Percentiles rank a stretch among this genome's conserved stretches.
Evolutionary conservation across 257 asterid genomes (phyloP).

Genomic region (Jasminum sambac): DNA sequence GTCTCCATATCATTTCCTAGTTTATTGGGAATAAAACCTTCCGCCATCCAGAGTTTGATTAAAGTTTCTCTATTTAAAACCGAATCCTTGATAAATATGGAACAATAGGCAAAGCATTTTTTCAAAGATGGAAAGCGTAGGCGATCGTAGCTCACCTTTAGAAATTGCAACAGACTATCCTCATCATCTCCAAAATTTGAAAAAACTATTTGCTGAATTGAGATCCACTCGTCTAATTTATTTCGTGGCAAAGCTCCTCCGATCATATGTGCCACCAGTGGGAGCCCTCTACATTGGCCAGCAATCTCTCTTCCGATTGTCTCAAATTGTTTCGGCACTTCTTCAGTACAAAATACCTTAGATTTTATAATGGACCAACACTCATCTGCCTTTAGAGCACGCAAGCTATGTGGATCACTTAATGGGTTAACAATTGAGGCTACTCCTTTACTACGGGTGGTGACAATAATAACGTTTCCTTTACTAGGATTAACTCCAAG

Average conservation of each 20-base stretch:
- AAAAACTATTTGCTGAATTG: too few species aligned
- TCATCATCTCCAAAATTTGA: not conserved
- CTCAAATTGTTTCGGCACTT: not conserved
- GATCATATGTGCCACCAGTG: not conserved
- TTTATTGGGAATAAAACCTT: not conserved
- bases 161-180: not conserved
- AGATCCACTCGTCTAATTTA: not conserved
- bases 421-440: not conserved
- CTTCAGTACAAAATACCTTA: not conserved
- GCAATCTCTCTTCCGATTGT: not conserved
- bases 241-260: not conserved
- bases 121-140: not conserved
- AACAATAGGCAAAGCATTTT: too few species aligned
- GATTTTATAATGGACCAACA: slow-evolving; percentile 9
- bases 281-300: not conserved
- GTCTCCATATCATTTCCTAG: not conserved
- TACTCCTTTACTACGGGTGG: not conserved
- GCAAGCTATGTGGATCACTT: not conserved
- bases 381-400: not conserved
- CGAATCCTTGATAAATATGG: too few species aligned
- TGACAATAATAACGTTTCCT: slow-evolving; percentile 13
- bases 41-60: not conserved
- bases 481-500: not conserved
- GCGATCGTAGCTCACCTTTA: slow-evolving; percentile 14
- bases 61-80: not conserved